phyloP scores from a whole-genome alignment of 140 eudicot species.

The Oenanthe javanica region DNA sequence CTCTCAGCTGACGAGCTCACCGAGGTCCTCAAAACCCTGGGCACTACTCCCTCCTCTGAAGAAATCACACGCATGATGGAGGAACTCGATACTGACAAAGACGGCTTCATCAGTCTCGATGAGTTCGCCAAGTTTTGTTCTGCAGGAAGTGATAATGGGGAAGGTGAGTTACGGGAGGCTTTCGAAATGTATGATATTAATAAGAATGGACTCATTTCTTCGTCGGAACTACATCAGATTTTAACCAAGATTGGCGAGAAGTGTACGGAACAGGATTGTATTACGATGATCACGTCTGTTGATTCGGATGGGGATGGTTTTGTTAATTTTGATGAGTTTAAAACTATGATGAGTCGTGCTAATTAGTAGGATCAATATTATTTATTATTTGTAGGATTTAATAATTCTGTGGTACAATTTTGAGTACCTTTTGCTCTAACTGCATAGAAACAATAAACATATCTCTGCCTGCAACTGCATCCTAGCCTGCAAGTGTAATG shows the following conservation, averaged over 20 bases:
- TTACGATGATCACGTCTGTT: slow-evolving; percentile 56
- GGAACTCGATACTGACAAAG: slow-evolving; percentile 24
- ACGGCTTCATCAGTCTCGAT: slow-evolving; percentile 20
- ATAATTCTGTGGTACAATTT: no score
- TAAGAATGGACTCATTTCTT: slow-evolving; percentile 60
- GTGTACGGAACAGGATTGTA: slow-evolving; percentile 50
- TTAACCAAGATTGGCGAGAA: slow-evolving; percentile 58
- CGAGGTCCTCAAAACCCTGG: slow-evolving; percentile 17
- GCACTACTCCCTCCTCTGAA: slow-evolving; percentile 9
- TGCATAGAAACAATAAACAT: no score
- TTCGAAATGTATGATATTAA: slow-evolving; percentile 69
- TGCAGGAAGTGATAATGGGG: slow-evolving; percentile 22
- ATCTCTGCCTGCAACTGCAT: no score
- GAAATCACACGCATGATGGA: slow-evolving; percentile 21
- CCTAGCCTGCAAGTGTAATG: background rate
- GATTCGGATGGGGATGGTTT: slow-evolving; percentile 80
- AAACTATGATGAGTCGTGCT: slow-evolving; percentile 64
- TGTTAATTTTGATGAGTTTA: slow-evolving; percentile 76
- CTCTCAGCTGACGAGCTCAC: slow-evolving; percentile 20
- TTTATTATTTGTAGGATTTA: no score
- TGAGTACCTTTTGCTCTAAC: no score
- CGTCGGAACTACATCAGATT: slow-evolving; percentile 59
- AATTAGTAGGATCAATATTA: no score
- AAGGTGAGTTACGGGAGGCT: slow-evolving; percentile 55
- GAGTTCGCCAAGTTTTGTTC: slow-evolving; percentile 24